Evolutionary conservation across 345 rosid species (phyloP).

Genomic region (Arabis alpina): DNA sequence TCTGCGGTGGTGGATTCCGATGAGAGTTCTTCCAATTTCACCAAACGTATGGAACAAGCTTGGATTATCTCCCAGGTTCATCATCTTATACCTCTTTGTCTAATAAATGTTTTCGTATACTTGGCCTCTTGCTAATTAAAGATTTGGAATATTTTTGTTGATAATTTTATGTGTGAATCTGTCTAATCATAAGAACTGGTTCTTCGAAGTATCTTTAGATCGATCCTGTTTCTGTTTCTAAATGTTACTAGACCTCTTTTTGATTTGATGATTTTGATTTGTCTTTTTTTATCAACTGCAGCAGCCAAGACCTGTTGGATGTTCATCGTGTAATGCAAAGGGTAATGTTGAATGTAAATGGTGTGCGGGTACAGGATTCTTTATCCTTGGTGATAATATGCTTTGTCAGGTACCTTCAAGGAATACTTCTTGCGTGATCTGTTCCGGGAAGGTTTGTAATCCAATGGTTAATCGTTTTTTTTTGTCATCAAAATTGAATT

Average conservation of each 20-base stretch:
- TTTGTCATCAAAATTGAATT: background rate
- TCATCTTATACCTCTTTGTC: background rate
- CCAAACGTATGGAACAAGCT: constrained; percentile 82
- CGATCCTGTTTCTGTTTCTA: background rate
- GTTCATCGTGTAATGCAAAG: constrained; percentile 66
- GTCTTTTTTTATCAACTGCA: constrained; percentile 35
- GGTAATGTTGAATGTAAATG: constrained; percentile 89
- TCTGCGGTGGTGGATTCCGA: constrained; percentile 76
- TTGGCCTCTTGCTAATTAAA: too few species aligned
- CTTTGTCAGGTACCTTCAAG: constrained; percentile 95
- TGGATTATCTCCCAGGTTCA: constrained; percentile 88
- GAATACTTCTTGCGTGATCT: constrained; percentile 79
- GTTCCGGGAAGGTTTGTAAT: constrained; percentile 72
- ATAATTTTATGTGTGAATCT: background rate
- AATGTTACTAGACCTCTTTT: background rate
- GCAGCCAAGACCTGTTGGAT: constrained; percentile 85
- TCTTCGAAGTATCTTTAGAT: background rate
- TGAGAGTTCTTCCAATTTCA: constrained; percentile 75
- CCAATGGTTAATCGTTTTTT: background rate
- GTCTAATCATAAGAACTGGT: background rate
- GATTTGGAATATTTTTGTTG: background rate
- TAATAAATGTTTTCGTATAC: background rate
- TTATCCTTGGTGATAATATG: constrained; percentile 86
- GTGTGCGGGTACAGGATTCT: constrained; percentile 95
- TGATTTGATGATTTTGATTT: background rate